Percentiles rank a stretch among this genome's conserved stretches.
Conservation (phyloP, 1,284 basidiomycete species). For the Ganoderma sinense region DNA sequence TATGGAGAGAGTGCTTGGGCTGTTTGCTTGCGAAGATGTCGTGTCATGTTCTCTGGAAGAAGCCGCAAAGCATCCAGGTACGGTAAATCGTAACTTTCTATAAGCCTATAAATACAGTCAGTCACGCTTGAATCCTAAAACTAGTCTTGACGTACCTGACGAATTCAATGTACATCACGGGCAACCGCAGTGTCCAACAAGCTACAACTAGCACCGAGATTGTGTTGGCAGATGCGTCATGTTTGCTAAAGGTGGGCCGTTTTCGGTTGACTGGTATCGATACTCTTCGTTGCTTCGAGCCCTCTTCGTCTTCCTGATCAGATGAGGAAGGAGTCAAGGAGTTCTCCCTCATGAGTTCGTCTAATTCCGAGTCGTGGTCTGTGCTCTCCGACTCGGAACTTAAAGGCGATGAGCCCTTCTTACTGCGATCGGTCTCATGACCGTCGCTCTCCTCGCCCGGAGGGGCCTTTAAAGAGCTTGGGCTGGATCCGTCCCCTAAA, state of each 20-base stretch:
- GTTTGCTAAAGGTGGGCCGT: slow-evolving; percentile 36
- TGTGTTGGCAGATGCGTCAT: slow-evolving; percentile 66
- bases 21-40: slow-evolving; percentile 75
- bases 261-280: slow-evolving; percentile 7
- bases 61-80: slow-evolving; percentile 80
- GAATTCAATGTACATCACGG: slow-evolving; percentile 79
- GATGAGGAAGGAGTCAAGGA: slow-evolving; percentile 53
- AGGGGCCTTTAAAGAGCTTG: slow-evolving; percentile 16
- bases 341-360: slow-evolving; percentile 59
- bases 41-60: slow-evolving; percentile 70
- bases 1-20: slow-evolving; percentile 71
- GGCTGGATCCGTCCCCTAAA: slow-evolving; percentile 41
- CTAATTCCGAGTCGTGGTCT: slow-evolving; percentile 54
- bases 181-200: slow-evolving; percentile 82
- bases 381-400: slow-evolving; percentile 26
- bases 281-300: slow-evolving; percentile 24
- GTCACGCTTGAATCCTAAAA: neutral
- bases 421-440: slow-evolving; percentile 37
- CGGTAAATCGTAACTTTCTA: slow-evolving; percentile 80
- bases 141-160: slow-evolving; percentile 53
- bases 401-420: slow-evolving; percentile 26
- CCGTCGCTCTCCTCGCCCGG: slow-evolving; percentile 29
- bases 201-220: slow-evolving; percentile 74
- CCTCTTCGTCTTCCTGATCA: slow-evolving; percentile 46
- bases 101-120: slow-evolving; percentile 52